These are phyloP conservation scores for Hypoxylon trugodes DNA, from an alignment of 495 filamentous ascomycete genomes.

Conservation along the genomic window DNA sequence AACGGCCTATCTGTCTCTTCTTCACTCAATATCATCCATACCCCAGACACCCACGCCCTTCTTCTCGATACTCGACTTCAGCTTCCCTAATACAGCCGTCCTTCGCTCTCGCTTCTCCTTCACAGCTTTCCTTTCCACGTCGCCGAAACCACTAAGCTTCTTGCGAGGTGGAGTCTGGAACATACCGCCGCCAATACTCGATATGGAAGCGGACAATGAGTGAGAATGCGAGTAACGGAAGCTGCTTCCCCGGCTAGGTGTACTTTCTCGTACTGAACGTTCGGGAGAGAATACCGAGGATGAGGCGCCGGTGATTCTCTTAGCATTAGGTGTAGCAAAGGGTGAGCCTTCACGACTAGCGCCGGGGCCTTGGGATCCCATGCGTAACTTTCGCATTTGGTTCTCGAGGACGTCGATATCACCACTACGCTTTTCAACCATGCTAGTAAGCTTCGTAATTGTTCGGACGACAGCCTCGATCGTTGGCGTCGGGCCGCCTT, in stretches of 20 bases:
- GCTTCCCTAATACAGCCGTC: constrained; percentile 59
- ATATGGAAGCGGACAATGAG: constrained; percentile 56
- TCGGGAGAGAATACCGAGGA: constrained; percentile 67
- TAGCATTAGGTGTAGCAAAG: constrained; percentile 66
- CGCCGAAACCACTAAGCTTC: constrained; percentile 63
- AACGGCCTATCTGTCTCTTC: not conserved
- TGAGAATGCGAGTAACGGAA: constrained; percentile 54
- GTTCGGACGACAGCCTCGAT: constrained; percentile 92
- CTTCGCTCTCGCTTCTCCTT: constrained; percentile 64
- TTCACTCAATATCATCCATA: constrained; percentile 45
- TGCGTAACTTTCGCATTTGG: constrained; percentile 76
- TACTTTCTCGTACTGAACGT: constrained; percentile 50
- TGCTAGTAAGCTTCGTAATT: constrained; percentile 88
- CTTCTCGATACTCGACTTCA: constrained; percentile 49
- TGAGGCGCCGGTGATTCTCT: constrained; percentile 46
- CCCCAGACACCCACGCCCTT: constrained; percentile 49
- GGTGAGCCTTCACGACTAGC: constrained; percentile 67
- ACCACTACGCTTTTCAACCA: constrained; percentile 85
- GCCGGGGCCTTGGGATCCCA: constrained; percentile 56
- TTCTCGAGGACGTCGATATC: constrained; percentile 90
- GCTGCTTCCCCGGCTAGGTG: constrained; percentile 49
- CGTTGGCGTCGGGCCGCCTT: constrained; percentile 68
- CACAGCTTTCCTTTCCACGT: constrained; percentile 57
- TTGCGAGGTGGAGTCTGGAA: constrained; percentile 55
- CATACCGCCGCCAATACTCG: constrained; percentile 52